Percentiles rank a stretch among this genome's conserved stretches.
These are phyloP conservation scores for Sphaerulina vaccinii DNA, from an alignment of 2,329 filamentous ascomycete species.

Conservation along the genomic window DNA sequence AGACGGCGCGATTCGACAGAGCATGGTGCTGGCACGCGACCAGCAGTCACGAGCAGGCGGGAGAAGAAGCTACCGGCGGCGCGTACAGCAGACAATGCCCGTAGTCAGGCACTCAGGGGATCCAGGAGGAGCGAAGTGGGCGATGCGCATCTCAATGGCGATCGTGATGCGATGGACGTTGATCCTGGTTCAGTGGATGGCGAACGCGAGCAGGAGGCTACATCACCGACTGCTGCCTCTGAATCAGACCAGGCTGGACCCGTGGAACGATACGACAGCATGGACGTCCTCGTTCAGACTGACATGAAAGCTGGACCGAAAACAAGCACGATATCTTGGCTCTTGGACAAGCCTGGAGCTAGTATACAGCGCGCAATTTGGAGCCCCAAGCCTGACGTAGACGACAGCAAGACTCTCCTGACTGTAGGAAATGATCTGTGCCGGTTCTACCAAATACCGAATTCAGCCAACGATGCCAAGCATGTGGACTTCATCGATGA, in stretches of 20 bases:
- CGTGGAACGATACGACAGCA: slow-evolving; percentile 35
- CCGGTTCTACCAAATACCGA: slow-evolving; percentile 36
- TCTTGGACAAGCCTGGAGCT: slow-evolving; percentile 34
- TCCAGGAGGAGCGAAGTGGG: slow-evolving; percentile 36
- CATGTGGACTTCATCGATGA: slow-evolving; percentile 31
- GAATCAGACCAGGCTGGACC: slow-evolving; percentile 30
- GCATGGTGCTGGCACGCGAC: slow-evolving; percentile 17
- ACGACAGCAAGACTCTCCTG: slow-evolving; percentile 32
- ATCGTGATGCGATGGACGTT: slow-evolving; percentile 47
- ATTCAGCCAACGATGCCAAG: slow-evolving; percentile 22
- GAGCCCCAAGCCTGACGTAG: slow-evolving; percentile 29
- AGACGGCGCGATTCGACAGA: slow-evolving; percentile 19
- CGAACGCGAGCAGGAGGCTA: slow-evolving; percentile 31
- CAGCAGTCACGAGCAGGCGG: slow-evolving; percentile 16
- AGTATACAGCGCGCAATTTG: slow-evolving; percentile 33
- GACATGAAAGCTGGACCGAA: slow-evolving; percentile 35
- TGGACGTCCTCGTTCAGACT: slow-evolving; percentile 38
- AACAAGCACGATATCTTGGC: slow-evolving; percentile 38
- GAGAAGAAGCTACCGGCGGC: slow-evolving; percentile 21
- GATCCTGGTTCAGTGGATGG: slow-evolving; percentile 34
- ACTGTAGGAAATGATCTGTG: slow-evolving; percentile 37
- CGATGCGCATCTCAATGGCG: slow-evolving; percentile 42
- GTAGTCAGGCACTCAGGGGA: slow-evolving; percentile 30
- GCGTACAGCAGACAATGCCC: slow-evolving; percentile 23
- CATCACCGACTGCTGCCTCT: slow-evolving; percentile 29